Percentiles rank a stretch among this genome's conserved stretches.
phyloP scores from a whole-genome alignment of 1,284 basidiomycete species.

The Mrakiaceae sp. region DNA sequence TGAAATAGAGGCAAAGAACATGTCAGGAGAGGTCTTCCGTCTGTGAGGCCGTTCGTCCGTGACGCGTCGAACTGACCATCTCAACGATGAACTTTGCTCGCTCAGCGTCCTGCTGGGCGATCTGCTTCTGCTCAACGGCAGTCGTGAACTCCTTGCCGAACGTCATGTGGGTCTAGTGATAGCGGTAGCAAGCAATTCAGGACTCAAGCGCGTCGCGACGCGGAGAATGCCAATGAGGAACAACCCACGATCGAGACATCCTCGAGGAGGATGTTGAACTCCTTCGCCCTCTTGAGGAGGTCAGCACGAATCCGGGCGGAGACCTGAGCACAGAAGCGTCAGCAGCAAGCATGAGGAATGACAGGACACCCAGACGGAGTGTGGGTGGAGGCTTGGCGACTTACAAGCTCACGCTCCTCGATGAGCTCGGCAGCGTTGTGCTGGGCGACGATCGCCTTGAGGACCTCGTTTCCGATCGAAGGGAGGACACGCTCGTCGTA shows the following conservation, averaged over 20 bases:
- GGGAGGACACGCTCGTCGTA: constrained; percentile 94
- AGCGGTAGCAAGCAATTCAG: background rate
- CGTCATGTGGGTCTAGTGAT: constrained; percentile 41
- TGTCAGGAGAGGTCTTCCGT: constrained; percentile 1
- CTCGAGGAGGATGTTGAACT: constrained; percentile 93
- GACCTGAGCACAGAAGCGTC: constrained; percentile 42
- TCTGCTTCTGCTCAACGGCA: constrained; percentile 87
- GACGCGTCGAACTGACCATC: constrained; percentile 46
- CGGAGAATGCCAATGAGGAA: background rate
- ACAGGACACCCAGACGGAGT: background rate
- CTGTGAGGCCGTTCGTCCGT: background rate
- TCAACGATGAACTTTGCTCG: constrained; percentile 98
- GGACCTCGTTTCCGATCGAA: constrained; percentile 92
- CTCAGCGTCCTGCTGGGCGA: constrained; percentile 67
- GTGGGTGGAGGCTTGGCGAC: background rate
- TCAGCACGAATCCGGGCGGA: constrained; percentile 91
- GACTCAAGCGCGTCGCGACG: background rate
- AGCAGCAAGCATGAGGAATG: background rate
- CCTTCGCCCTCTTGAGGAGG: constrained; percentile 80
- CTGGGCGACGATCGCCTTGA: constrained; percentile 96
- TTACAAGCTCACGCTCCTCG: constrained; percentile 46
- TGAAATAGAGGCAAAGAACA: constrained; percentile 26
- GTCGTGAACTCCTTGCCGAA: constrained; percentile 47
- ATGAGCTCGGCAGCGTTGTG: constrained; percentile 97
- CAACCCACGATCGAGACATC: constrained; percentile 73